Conservation (phyloP, 345 rosid species). For the Gynandropsis gynandra region DNA sequence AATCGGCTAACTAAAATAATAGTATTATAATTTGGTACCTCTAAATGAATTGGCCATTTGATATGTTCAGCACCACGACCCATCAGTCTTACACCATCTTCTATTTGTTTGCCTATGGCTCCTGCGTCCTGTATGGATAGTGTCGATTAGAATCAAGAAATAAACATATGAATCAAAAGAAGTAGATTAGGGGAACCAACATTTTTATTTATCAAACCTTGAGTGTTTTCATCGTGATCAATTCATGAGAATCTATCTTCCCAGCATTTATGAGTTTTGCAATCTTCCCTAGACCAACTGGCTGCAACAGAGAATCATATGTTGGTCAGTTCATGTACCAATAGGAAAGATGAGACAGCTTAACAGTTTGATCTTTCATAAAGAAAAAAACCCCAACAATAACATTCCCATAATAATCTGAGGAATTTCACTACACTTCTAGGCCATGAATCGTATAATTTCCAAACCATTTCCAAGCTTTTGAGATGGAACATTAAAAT, state of each 20-base stretch:
- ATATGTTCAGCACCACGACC: constrained; percentile 87
- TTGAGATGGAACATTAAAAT: neutral
- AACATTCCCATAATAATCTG: constrained; percentile 8
- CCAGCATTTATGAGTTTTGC: constrained; percentile 86
- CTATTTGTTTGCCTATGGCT: constrained; percentile 82
- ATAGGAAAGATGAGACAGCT: neutral
- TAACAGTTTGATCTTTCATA: no score
- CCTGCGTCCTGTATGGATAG: constrained; percentile 51
- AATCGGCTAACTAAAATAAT: no score
- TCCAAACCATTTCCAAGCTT: neutral
- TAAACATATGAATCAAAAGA: constrained; percentile 9
- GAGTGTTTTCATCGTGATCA: constrained; percentile 95
- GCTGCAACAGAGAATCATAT: constrained; percentile 42
- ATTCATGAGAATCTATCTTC: constrained; percentile 90
- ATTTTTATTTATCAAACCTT: no score
- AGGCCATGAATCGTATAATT: neutral
- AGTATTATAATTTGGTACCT: no score
- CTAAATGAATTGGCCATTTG: constrained; percentile 92
- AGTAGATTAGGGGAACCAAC: constrained; percentile 2
- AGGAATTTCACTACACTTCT: neutral
- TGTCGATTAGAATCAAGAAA: constrained; percentile 14
- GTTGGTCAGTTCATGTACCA: constrained; percentile 3
- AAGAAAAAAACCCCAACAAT: neutral
- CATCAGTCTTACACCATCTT: constrained; percentile 94
- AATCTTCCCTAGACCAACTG: constrained; percentile 87